Conservation (phyloP, 306 rosid genomes). For the Trifolium repens region DNA sequence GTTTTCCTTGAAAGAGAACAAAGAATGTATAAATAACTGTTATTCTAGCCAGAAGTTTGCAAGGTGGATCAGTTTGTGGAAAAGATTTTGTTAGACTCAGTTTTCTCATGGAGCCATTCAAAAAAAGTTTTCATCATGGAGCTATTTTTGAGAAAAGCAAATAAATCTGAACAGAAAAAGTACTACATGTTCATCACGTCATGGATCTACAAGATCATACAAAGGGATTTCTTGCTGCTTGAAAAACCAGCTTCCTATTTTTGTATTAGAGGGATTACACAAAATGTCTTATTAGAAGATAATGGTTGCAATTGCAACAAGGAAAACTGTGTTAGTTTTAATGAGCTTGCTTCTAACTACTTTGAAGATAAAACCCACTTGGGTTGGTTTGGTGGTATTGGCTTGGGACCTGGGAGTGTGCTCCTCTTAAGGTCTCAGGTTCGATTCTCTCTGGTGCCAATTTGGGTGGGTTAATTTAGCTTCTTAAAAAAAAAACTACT, state of each 20-base stretch:
- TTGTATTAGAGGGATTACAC: conserved; percentile 29
- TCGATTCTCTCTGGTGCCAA: too few species aligned
- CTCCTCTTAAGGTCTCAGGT: too few species aligned
- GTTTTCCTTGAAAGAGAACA: conserved; percentile 22
- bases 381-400: too few species aligned
- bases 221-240: conserved; percentile 31
- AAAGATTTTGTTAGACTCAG: conserved; percentile 26
- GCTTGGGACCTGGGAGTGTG: too few species aligned
- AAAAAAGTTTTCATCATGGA: conserved; percentile 42
- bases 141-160: conserved; percentile 23
- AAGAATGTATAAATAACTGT: not conserved
- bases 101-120: too few species aligned
- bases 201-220: conserved; percentile 28
- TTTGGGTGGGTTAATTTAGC: too few species aligned
- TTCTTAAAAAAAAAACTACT: too few species aligned
- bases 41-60: conserved; percentile 29
- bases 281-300: conserved; percentile 1
- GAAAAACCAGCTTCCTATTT: conserved; percentile 44
- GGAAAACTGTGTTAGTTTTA: not conserved
- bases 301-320: not conserved
- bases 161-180: conserved; percentile 6
- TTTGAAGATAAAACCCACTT: too few species aligned
- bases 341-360: conserved; percentile 37
- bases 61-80: conserved; percentile 14
- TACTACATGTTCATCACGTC: conserved; percentile 34